These are phyloP conservation scores for Yamadazyma sp. DNA, from an alignment of 805 yeast species.

Conservation along the genomic window DNA sequence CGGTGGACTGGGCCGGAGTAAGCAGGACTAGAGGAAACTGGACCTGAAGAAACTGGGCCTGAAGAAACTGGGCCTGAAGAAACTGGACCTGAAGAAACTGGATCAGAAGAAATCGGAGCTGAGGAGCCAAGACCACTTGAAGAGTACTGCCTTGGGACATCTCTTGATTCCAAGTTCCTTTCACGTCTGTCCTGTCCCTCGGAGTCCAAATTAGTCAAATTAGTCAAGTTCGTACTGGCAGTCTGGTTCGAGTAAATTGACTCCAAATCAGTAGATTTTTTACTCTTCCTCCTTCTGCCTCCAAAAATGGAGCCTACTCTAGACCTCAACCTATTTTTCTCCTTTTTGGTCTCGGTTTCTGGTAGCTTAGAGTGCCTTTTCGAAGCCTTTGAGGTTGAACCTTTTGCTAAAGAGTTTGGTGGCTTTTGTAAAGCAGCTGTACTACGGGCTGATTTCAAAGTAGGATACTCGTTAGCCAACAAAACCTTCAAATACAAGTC, in stretches of 20 bases:
- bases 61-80: background rate
- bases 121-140: background rate
- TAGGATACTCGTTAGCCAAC: slow-evolving; percentile 25
- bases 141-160: background rate
- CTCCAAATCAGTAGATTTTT: slow-evolving; percentile 27
- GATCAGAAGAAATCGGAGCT: background rate
- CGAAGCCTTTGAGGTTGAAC: slow-evolving; percentile 5
- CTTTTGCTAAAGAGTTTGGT: too few species aligned
- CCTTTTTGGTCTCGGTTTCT: slow-evolving; percentile 8
- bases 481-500: slow-evolving; percentile 34
- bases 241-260: slow-evolving; percentile 23
- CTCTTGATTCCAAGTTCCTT: slow-evolving; percentile 11
- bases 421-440: too few species aligned
- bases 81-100: background rate
- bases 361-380: slow-evolving; percentile 6
- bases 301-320: slow-evolving; percentile 77
- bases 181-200: background rate
- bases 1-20: background rate
- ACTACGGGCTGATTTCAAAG: too few species aligned
- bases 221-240: slow-evolving; percentile 19
- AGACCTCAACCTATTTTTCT: slow-evolving; percentile 50
- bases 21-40: background rate
- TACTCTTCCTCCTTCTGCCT: slow-evolving; percentile 47
- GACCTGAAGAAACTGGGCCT: background rate
- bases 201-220: slow-evolving; percentile 14